Percentiles rank a stretch among this genome's conserved stretches.
Conservation (phyloP, 768 basidiomycete species). For the Kwoniella pini region DNA sequence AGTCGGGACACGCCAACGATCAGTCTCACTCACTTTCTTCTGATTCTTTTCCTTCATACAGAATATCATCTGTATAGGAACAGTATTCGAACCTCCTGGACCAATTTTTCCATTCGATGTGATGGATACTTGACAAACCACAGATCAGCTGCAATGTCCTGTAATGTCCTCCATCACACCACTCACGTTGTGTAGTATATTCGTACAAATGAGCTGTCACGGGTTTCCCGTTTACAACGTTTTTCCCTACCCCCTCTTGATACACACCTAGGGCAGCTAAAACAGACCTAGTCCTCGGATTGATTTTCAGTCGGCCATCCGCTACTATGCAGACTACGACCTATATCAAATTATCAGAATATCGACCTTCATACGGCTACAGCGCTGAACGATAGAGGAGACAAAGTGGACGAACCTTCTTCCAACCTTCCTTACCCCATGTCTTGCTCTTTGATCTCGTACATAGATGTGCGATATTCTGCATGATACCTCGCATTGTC, state of each 20-base stretch:
- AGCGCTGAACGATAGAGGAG: too few relatives aligned
- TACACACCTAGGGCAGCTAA: slow-evolving; percentile 92
- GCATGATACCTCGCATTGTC: slow-evolving; percentile 94
- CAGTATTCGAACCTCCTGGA: slow-evolving; percentile 70
- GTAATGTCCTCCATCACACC: too few relatives aligned
- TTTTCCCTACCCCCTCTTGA: slow-evolving; percentile 70
- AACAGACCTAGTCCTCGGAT: slow-evolving; percentile 62
- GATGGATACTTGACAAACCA: slow-evolving; percentile 68
- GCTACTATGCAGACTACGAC: slow-evolving; percentile 90
- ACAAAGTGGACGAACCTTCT: slow-evolving; percentile 61
- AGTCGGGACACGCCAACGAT: neutral
- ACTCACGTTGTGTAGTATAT: slow-evolving; percentile 77
- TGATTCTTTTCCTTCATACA: slow-evolving; percentile 66
- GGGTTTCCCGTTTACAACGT: slow-evolving; percentile 72
- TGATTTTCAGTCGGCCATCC: slow-evolving; percentile 82
- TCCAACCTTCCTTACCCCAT: slow-evolving; percentile 98
- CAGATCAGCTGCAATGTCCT: slow-evolving; percentile 3
- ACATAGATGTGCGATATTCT: slow-evolving; percentile 86
- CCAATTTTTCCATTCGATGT: slow-evolving; percentile 71
- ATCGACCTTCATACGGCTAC: too few relatives aligned
- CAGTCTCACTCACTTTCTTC: slow-evolving; percentile 60
- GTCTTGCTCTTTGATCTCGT: slow-evolving; percentile 84
- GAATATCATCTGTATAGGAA: slow-evolving; percentile 91
- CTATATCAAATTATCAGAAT: slow-evolving; percentile 29
- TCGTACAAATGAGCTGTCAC: slow-evolving; percentile 60